Evolutionary conservation across 306 rosid genomes (phyloP), one percentile per base, ranked within the genome.

Genomic region (Alnus glutinosa): DNA sequence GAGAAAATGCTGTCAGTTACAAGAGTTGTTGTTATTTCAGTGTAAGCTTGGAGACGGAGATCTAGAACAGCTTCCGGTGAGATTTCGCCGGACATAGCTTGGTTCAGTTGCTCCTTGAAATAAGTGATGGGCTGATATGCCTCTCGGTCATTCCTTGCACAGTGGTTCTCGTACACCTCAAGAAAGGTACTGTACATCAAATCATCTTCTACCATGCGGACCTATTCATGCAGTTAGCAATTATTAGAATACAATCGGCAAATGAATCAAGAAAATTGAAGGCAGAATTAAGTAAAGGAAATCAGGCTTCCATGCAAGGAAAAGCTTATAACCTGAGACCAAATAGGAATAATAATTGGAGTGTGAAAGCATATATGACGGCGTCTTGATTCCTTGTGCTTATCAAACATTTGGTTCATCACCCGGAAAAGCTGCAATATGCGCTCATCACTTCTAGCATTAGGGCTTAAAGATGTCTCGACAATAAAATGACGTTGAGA

Each of bases 121-220:
- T 81, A 93, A 73, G 97, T 91, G 75, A 96, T 96, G 4, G 99
- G 99, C 83, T 77, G 94, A 88, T 96, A 98, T 37, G 98, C 98
- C 89, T 93, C 98, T 23, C 90, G 89, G 81, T 93, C 94, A 75
- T 93, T 93, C 82, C 99, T 91, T 32, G 99, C 93, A 85, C 99
- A 96, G 80, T 96, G 98, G 78, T 96, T 96, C 87, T 96, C 99
- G 71, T 96, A 96, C 79, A 96, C 99, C 93, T 96, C 99, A 80
- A 96, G 99, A 89, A 96, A 93, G 74, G 99, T 93, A 88, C 95
- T 96, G 82, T 93, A 96, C 99, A 96, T 90, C 84, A 96, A 85
- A 88, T 96, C 99, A 84, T 96, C 99, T 86, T 96, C 99, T 66
- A 96, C 99, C 99, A 96, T 89, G 81, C 98, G 99, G 55, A 96